Conservation (phyloP, 2,329 filamentous ascomycete species). For the Diatrype stigma region DNA sequence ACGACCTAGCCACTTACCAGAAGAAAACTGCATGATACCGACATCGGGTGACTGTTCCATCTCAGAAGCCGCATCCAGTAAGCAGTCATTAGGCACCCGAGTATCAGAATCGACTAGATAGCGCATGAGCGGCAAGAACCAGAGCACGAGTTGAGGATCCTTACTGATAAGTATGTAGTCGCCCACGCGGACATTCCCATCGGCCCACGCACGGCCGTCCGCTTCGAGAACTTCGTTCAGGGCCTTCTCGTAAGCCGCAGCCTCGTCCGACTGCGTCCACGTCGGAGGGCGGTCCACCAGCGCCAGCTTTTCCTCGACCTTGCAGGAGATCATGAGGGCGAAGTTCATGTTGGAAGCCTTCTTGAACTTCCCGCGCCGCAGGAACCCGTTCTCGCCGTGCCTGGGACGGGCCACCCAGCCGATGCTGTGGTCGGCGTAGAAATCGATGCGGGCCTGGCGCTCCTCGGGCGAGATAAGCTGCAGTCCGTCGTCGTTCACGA, state of each 20-base stretch:
- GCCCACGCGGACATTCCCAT: constrained; percentile 56
- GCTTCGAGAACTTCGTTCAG: constrained; percentile 49
- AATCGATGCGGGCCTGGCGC: constrained; percentile 59
- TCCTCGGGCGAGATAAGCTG: constrained; percentile 63
- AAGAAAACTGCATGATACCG: constrained; percentile 67
- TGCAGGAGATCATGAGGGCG: constrained; percentile 56
- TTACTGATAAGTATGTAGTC: constrained; percentile 59
- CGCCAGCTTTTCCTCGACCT: constrained; percentile 57
- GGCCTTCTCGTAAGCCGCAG: constrained; percentile 44
- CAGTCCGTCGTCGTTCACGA: constrained; percentile 71
- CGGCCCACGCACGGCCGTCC: constrained; percentile 53
- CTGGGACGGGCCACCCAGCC: constrained; percentile 65
- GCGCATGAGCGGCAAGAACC: constrained; percentile 3
- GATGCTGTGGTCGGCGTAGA: constrained; percentile 65
- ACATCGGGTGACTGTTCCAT: constrained; percentile 68
- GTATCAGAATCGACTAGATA: constrained; percentile 61
- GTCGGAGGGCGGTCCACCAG: constrained; percentile 38
- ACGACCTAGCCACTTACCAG: constrained; percentile 21
- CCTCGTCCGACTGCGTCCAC: constrained; percentile 41
- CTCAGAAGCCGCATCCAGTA: constrained; percentile 66
- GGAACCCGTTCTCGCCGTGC: constrained; percentile 60
- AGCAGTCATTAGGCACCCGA: constrained; percentile 62
- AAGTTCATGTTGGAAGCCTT: constrained; percentile 77
- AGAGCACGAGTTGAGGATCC: constrained; percentile 2
- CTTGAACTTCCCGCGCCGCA: constrained; percentile 60